Percentiles rank a stretch among this genome's conserved stretches.
Conservation (phyloP, 495 filamentous ascomycete genomes). For the Penicillium taxi region DNA sequence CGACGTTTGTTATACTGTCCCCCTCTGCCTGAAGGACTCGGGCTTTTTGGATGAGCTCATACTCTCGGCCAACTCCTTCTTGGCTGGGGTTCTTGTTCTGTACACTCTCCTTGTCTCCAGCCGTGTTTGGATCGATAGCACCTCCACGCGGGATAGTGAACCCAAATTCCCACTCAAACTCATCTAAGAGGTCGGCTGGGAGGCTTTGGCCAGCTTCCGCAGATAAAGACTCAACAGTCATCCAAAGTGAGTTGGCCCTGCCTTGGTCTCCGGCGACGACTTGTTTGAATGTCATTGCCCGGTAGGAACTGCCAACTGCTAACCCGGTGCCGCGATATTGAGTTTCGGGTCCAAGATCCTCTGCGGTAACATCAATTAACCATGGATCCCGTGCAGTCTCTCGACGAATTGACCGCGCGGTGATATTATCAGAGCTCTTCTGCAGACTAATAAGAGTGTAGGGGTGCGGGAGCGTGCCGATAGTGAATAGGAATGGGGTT, state of each 20-base stretch:
- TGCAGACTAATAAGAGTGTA: conserved; percentile 67
- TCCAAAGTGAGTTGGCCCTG: conserved; percentile 61
- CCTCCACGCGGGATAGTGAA: conserved; percentile 61
- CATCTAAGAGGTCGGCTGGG: conserved; percentile 40
- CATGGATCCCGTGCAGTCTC: conserved; percentile 72
- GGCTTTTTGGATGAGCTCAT: conserved; percentile 54
- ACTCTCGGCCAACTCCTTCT: conserved; percentile 46
- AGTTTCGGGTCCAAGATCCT: conserved; percentile 53
- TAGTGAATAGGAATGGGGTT: conserved; percentile 59
- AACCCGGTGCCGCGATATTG: no score
- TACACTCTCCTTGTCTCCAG: conserved; percentile 40
- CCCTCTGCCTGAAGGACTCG: conserved; percentile 33
- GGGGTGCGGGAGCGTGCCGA: conserved; percentile 84
- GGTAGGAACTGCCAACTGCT: conserved; percentile 51
- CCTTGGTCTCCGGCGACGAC: conserved; percentile 59
- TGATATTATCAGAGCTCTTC: conserved; percentile 44
- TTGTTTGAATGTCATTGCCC: conserved; percentile 73
- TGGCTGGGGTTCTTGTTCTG: conserved; percentile 38
- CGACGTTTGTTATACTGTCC: conserved; percentile 46
- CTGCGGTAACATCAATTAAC: conserved; percentile 64
- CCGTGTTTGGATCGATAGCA: conserved; percentile 44
- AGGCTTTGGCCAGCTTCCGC: conserved; percentile 35
- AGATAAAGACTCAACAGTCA: conserved; percentile 61
- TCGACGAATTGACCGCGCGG: conserved; percentile 62
- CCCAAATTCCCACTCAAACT: conserved; percentile 84